These are phyloP conservation scores for Zychaea mexicana DNA, from an alignment of 371 early-diverging fungal species.

Conservation along the genomic window DNA sequence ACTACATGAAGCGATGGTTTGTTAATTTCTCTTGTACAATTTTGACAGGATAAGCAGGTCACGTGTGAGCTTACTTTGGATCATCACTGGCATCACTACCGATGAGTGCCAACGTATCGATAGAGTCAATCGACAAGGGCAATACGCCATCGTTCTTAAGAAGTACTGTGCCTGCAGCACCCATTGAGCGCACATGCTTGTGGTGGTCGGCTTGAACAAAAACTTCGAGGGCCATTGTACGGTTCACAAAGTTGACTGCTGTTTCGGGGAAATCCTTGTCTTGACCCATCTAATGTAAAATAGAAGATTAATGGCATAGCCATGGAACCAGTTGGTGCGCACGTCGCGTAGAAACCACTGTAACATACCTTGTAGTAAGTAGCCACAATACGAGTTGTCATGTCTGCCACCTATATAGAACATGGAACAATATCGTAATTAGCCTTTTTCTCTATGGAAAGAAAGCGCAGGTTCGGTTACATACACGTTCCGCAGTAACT, in stretches of 20 bases:
- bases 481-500: conserved; percentile 28
- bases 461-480: neutral
- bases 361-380: conserved; percentile 46
- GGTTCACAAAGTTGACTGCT: conserved; percentile 23
- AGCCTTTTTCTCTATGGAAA: neutral
- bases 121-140: conserved; percentile 25
- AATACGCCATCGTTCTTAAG: conserved; percentile 49
- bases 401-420: conserved; percentile 44
- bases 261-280: conserved; percentile 38
- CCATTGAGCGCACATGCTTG: conserved; percentile 39
- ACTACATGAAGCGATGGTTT: neutral
- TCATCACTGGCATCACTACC: conserved; percentile 49
- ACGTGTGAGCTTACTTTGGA: conserved; percentile 22
- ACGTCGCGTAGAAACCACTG: neutral
- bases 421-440: too few relatives aligned
- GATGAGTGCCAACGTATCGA: conserved; percentile 45
- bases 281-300: conserved; percentile 18
- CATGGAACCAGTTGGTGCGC: neutral
- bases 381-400: conserved; percentile 60
- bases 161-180: conserved; percentile 54
- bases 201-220: conserved; percentile 50
- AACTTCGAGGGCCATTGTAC: conserved; percentile 13
- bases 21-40: neutral
- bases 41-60: too few relatives aligned
- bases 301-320: neutral